Conservation (phyloP, 1,284 basidiomycete genomes). For the Cryptococcus jaspeensis region DNA sequence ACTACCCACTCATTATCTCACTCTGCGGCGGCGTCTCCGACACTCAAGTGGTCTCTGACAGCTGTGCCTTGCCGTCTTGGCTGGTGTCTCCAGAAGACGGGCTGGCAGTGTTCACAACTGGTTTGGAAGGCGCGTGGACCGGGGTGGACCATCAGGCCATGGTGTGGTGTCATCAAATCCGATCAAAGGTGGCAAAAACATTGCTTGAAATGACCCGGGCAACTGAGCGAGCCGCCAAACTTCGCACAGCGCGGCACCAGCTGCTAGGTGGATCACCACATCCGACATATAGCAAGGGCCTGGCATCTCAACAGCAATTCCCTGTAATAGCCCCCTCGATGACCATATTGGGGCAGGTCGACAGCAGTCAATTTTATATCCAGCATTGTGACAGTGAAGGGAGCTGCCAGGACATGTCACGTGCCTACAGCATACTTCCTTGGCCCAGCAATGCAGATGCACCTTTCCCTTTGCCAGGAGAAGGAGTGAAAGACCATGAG, state of each 20-base stretch:
- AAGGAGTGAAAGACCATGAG: constrained; percentile 35
- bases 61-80: constrained; percentile 65
- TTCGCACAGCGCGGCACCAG: constrained; percentile 11
- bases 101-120: constrained; percentile 79
- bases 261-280: constrained; percentile 3
- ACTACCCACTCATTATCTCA: constrained; percentile 66
- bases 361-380: background rate
- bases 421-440: constrained; percentile 10
- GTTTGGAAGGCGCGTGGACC: constrained; percentile 86
- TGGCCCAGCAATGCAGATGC: constrained; percentile 8
- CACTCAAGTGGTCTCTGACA: constrained; percentile 88
- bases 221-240: constrained; percentile 1
- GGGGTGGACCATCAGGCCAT: constrained; percentile 94
- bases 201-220: constrained; percentile 64
- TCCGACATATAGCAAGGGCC: background rate
- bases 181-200: constrained; percentile 78
- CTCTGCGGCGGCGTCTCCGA: constrained; percentile 92
- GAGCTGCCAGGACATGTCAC: constrained; percentile 3
- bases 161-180: constrained; percentile 98
- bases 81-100: constrained; percentile 52
- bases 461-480: constrained; percentile 42
- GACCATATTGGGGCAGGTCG: constrained; percentile 16
- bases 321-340: constrained; percentile 14
- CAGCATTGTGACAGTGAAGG: constrained; percentile 5
- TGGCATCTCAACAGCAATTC: background rate